Conservation (phyloP, 352 stramenopile genomes). For the Pilasporangium apinafurcum region DNA sequence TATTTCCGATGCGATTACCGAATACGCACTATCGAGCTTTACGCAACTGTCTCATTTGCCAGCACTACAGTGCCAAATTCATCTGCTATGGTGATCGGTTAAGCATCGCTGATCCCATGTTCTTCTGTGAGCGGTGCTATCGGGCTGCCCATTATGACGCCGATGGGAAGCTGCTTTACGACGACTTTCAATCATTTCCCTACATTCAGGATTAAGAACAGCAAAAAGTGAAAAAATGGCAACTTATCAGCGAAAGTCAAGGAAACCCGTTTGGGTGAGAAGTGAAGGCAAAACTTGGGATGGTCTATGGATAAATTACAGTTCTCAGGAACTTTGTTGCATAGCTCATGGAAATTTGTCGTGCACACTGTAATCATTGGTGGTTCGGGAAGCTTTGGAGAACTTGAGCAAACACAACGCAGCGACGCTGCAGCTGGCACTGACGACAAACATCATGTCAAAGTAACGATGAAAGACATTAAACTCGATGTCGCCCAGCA, state of each 20-base stretch:
- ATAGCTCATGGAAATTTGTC: constrained; percentile 84
- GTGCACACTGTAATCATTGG: constrained; percentile 63
- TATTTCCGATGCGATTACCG: constrained; percentile 61
- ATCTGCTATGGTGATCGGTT: constrained; percentile 75
- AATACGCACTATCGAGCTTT: constrained; percentile 36
- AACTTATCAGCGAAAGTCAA: too few species aligned
- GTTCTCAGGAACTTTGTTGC: too few species aligned
- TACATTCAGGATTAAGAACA: constrained; percentile 65
- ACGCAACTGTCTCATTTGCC: constrained; percentile 68
- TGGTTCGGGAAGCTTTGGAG: constrained; percentile 70
- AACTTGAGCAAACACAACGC: constrained; percentile 63
- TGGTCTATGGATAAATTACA: too few species aligned
- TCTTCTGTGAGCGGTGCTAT: constrained; percentile 75
- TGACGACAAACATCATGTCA: constrained; percentile 82
- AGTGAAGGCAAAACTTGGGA: too few species aligned
- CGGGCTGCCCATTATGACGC: constrained; percentile 51
- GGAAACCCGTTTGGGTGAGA: too few species aligned
- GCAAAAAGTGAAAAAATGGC: too few species aligned
- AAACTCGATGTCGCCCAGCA: constrained; percentile 80
- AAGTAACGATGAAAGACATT: constrained; percentile 83
- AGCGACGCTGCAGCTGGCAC: constrained; percentile 52
- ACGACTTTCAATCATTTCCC: constrained; percentile 66
- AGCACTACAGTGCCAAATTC: constrained; percentile 72
- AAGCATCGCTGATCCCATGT: constrained; percentile 61
- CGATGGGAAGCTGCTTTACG: constrained; percentile 47